A percentile compares a stretch with the other conserved stretches of the same genome.
Conservation (phyloP, 1,284 basidiomycete genomes). For the Naganishia albida region DNA sequence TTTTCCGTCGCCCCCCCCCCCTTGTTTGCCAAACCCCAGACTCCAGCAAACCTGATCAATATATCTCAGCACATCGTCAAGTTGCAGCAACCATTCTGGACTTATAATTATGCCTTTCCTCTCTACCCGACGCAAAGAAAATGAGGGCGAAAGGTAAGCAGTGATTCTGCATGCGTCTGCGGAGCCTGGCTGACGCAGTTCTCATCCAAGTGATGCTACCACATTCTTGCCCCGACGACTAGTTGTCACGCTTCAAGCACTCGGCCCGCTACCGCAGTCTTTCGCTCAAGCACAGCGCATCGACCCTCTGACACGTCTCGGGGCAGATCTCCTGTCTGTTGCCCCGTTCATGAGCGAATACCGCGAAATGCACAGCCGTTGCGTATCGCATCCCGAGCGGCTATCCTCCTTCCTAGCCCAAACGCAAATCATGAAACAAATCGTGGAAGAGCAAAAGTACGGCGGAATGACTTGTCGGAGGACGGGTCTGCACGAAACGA, state of each 20-base stretch:
- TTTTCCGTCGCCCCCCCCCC: not conserved
- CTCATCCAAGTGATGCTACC: not conserved
- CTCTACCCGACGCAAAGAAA: not conserved
- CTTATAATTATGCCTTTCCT: not conserved
- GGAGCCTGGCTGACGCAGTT: too few species aligned
- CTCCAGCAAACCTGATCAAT: not conserved
- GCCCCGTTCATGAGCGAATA: slow-evolving; percentile 14
- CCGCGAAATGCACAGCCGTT: not conserved
- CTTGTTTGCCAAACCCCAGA: not conserved
- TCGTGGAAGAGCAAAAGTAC: slow-evolving; percentile 1
- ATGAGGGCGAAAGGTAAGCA: not conserved
- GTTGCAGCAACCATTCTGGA: not conserved
- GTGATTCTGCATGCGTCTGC: not conserved
- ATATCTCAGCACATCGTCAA: too few species aligned
- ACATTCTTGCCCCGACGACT: not conserved
- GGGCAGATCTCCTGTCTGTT: slow-evolving; percentile 5
- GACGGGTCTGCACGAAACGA: slow-evolving; percentile 15
- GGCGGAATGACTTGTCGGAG: not conserved
- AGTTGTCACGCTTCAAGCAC: not conserved
- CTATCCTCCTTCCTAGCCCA: not conserved
- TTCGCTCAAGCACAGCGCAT: slow-evolving; percentile 5
- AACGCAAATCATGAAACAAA: not conserved
- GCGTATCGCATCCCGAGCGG: not conserved
- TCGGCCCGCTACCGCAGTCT: slow-evolving; percentile 5
- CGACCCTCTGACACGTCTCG: slow-evolving; percentile 17